A percentile compares a stretch with the other conserved stretches of the same genome.
phyloP scores from a whole-genome alignment of 2,329 filamentous ascomycete species.

The Cordyceps pruinosa region DNA sequence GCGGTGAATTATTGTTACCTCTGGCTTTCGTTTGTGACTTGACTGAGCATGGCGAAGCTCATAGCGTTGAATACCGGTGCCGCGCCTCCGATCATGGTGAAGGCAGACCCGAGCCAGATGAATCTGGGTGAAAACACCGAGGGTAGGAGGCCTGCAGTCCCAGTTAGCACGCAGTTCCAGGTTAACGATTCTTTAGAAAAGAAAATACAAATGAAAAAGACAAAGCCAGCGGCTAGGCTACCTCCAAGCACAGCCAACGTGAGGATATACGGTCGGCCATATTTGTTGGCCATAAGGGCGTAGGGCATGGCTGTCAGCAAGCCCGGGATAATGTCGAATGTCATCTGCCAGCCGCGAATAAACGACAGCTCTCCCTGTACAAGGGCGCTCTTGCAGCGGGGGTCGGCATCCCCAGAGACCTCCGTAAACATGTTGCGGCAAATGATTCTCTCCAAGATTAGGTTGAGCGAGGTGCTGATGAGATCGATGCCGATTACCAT shows the following conservation, averaged over 20 bases:
- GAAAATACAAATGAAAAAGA: background rate
- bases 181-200: background rate
- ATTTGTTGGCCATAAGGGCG: background rate
- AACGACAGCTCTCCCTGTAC: constrained; percentile 1
- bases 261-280: background rate
- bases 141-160: background rate
- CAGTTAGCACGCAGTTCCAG: background rate
- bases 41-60: background rate
- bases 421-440: background rate
- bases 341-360: background rate
- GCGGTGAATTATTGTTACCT: background rate
- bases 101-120: background rate
- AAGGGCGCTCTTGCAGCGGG: background rate
- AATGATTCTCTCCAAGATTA: constrained; percentile 1
- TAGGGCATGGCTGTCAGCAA: constrained; percentile 5
- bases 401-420: background rate
- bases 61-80: background rate
- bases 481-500: background rate
- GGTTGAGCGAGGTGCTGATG: background rate
- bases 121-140: background rate
- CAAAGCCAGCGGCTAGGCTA: background rate
- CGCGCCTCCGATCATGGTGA: background rate
- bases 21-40: background rate
- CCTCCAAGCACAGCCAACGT: background rate
- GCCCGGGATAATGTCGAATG: background rate